Evolutionary conservation across 257 asterid species (phyloP).

Genomic region (Rhazya stricta): DNA sequence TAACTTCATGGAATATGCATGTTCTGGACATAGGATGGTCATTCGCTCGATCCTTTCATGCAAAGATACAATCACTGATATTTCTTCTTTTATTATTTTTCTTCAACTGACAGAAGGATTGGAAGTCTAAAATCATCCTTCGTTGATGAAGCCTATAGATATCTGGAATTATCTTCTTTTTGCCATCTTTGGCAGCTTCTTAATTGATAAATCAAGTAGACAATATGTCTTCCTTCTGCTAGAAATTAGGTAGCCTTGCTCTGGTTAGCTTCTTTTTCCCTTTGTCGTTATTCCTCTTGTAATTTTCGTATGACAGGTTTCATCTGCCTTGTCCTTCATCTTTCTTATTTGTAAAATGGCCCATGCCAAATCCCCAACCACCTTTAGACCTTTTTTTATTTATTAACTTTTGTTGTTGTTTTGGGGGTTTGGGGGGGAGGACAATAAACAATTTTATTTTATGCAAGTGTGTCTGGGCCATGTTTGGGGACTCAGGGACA

Average conservation of each 20-base stretch:
- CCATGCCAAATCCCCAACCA: not conserved
- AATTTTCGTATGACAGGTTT: no score
- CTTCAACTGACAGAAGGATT: not conserved
- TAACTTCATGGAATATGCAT: not conserved
- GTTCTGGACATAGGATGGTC: not conserved
- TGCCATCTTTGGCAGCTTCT: not conserved
- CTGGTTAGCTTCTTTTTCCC: not conserved
- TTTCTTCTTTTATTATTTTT: no score
- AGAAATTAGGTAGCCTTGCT: not conserved
- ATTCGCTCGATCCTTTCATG: not conserved
- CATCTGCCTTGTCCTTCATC: no score
- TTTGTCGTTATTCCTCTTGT: no score
- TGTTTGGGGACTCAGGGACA: no score
- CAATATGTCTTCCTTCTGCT: not conserved
- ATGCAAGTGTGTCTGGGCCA: not conserved
- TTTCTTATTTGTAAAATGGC: not conserved
- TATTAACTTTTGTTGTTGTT: no score
- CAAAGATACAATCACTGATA: not conserved
- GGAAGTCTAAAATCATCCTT: not conserved
- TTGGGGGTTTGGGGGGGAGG: no score
- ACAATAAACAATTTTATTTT: no score
- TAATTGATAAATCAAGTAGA: no score
- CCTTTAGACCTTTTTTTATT: not conserved
- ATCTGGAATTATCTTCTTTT: not conserved
- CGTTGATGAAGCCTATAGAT: not conserved